Percentiles rank a stretch among this genome's conserved stretches.
Evolutionary conservation across 2,329 filamentous ascomycete genomes (phyloP).

Genomic region (Anthostomella pinea): DNA sequence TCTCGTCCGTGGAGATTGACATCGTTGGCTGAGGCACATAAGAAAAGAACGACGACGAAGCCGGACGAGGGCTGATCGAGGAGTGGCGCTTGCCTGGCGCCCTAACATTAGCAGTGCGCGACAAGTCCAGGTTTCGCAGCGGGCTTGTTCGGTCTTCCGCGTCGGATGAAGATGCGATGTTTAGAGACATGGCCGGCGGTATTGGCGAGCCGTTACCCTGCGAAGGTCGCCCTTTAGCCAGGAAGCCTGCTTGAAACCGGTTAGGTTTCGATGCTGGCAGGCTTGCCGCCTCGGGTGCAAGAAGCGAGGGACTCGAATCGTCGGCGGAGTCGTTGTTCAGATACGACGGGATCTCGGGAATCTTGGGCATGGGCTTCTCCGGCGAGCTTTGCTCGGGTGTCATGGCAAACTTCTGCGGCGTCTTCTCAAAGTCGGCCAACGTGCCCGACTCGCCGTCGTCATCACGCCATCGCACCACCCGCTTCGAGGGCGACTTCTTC

Average conservation of each 20-base stretch:
- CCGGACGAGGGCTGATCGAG: constrained; percentile 28
- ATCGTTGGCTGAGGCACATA: constrained; percentile 30
- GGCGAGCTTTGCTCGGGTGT: constrained; percentile 55
- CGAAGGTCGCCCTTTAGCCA: constrained; percentile 56
- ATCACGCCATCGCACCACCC: constrained; percentile 87
- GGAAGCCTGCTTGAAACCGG: constrained; percentile 85
- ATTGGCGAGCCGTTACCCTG: constrained; percentile 57
- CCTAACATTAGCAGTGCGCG: constrained; percentile 48
- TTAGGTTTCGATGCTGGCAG: constrained; percentile 54
- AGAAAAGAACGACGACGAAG: constrained; percentile 15
- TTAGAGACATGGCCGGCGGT: constrained; percentile 54
- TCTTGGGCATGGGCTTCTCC: constrained; percentile 44
- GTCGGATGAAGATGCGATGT: constrained; percentile 54
- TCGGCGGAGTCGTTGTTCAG: constrained; percentile 54
- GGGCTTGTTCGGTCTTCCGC: constrained; percentile 53
- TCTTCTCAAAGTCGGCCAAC: constrained; percentile 87
- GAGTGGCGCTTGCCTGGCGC: constrained; percentile 40
- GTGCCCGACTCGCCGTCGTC: constrained; percentile 80
- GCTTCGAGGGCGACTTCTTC: constrained; percentile 66
- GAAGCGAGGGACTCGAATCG: constrained; percentile 56
- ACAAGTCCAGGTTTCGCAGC: constrained; percentile 49
- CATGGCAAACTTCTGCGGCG: constrained; percentile 67
- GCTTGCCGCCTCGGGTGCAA: constrained; percentile 45
- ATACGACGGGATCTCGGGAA: constrained; percentile 52
- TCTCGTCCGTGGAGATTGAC: constrained; percentile 48